These are phyloP conservation scores for Melanogaster broomeanus DNA, from an alignment of 768 basidiomycete species.

Conservation along the genomic window DNA sequence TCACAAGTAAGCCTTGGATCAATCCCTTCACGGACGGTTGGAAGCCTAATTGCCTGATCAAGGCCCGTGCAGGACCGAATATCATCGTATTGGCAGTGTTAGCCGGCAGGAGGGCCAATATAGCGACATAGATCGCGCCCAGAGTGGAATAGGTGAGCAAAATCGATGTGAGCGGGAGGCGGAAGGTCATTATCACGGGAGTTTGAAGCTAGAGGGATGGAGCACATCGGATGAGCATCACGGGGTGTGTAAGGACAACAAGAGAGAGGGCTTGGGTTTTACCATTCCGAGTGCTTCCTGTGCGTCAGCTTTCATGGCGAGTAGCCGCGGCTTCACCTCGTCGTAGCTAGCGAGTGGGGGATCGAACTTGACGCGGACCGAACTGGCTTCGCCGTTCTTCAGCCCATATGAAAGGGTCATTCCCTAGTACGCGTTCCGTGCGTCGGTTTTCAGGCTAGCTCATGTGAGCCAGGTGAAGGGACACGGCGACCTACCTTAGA, in stretches of 20 bases:
- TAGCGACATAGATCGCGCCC: slow-evolving; percentile 20
- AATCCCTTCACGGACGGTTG: slow-evolving; percentile 12
- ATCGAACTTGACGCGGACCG: slow-evolving; percentile 59
- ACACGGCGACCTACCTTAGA: slow-evolving; percentile 57
- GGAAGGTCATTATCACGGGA: slow-evolving; percentile 62
- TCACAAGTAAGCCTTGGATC: neutral
- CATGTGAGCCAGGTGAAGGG: neutral
- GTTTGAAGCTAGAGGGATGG: slow-evolving; percentile 50
- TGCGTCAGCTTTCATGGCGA: slow-evolving; percentile 79
- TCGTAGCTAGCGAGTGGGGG: slow-evolving; percentile 76
- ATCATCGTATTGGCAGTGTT: too few relatives aligned
- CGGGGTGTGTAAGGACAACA: neutral
- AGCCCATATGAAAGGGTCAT: slow-evolving; percentile 71
- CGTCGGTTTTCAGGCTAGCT: neutral
- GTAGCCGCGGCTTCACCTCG: slow-evolving; percentile 77
- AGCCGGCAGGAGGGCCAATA: slow-evolving; percentile 17
- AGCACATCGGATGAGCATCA: neutral
- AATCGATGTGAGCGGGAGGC: slow-evolving; percentile 41
- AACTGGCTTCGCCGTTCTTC: slow-evolving; percentile 45
- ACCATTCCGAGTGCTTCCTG: slow-evolving; percentile 84
- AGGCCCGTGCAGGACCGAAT: slow-evolving; percentile 13
- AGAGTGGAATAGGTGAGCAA: slow-evolving; percentile 11
- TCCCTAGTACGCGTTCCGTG: slow-evolving; percentile 39
- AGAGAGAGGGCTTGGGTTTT: slow-evolving; percentile 18
- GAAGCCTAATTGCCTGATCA: slow-evolving; percentile 17